Percentiles rank a stretch among this genome's conserved stretches.
Conservation (phyloP, 2,329 filamentous ascomycete genomes). For the Tympanopsis confertula region DNA sequence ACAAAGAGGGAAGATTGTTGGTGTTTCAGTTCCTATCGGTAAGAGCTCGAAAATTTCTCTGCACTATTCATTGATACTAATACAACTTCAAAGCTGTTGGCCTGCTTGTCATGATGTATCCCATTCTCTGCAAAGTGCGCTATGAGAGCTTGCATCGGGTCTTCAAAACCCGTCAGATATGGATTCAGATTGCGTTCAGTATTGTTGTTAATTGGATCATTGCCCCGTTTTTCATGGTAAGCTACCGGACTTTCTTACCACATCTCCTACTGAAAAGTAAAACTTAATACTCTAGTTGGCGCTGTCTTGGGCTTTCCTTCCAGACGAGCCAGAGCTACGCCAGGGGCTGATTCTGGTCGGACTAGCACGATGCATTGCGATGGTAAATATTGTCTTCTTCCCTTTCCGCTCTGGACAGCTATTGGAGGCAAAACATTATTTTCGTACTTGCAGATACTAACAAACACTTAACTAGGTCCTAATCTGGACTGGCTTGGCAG, state of each 20-base stretch:
- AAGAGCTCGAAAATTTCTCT: background rate
- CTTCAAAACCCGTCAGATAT: slow-evolving; percentile 49
- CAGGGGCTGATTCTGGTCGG: slow-evolving; percentile 72
- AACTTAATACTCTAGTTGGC: slow-evolving; percentile 31
- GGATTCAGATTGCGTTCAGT: slow-evolving; percentile 71
- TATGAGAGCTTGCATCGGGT: slow-evolving; percentile 65
- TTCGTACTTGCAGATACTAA: background rate
- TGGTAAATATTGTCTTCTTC: slow-evolving; percentile 38
- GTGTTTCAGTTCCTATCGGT: background rate
- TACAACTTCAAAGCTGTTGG: slow-evolving; percentile 47
- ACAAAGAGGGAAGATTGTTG: background rate
- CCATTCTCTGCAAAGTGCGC: slow-evolving; percentile 76
- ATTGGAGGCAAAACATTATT: slow-evolving; percentile 9
- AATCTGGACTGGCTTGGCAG: slow-evolving; percentile 70
- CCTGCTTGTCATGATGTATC: slow-evolving; percentile 86
- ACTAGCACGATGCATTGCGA: slow-evolving; percentile 75
- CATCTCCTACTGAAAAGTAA: background rate
- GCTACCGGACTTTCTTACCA: slow-evolving; percentile 3
- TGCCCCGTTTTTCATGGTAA: slow-evolving; percentile 71
- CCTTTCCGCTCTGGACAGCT: background rate
- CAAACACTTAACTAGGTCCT: slow-evolving; percentile 28
- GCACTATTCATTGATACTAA: slow-evolving; percentile 1
- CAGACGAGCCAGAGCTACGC: slow-evolving; percentile 42
- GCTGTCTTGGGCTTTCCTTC: slow-evolving; percentile 58
- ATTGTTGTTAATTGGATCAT: slow-evolving; percentile 73